Percentiles rank a stretch among this genome's conserved stretches.
These are phyloP conservation scores for Furcasterigmium sp. DNA, from an alignment of 2,329 filamentous ascomycete species.

Conservation along the genomic window DNA sequence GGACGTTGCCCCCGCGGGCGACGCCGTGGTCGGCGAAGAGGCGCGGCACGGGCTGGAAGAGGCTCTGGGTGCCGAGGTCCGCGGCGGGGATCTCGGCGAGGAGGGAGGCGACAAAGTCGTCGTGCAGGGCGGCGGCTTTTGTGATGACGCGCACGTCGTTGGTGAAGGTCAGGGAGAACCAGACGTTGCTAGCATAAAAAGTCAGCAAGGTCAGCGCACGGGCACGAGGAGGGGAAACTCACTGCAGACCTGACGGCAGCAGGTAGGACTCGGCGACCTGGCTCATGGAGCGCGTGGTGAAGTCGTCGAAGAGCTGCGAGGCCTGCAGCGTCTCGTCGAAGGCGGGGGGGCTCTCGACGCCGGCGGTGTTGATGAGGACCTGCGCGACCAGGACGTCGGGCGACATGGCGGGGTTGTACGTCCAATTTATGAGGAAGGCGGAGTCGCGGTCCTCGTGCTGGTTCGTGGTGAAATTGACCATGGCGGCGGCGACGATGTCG, in stretches of 20 bases:
- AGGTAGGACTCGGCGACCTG: constrained; percentile 7
- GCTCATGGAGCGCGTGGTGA: constrained; percentile 5
- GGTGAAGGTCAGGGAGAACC: background rate
- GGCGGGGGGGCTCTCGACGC: background rate
- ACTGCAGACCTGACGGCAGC: constrained; percentile 4
- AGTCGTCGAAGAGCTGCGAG: constrained; percentile 3
- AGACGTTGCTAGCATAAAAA: background rate
- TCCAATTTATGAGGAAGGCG: constrained; percentile 14
- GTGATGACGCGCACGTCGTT: constrained; percentile 9
- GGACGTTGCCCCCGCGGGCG: constrained; percentile 4
- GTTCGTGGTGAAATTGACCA: constrained; percentile 12
- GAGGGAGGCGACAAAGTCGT: constrained; percentile 4
- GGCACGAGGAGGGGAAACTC: constrained; percentile 1
- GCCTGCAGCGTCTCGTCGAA: constrained; percentile 3
- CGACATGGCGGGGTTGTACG: constrained; percentile 10
- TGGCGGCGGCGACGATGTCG: constrained; percentile 5
- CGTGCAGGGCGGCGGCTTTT: constrained; percentile 10
- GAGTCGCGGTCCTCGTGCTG: constrained; percentile 13
- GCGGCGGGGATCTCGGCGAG: constrained; percentile 1
- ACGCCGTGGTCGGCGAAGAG: constrained; percentile 8
- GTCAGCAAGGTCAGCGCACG: background rate
- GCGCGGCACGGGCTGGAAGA: constrained; percentile 9
- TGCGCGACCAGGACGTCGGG: constrained; percentile 13
- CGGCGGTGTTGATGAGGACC: constrained; percentile 9
- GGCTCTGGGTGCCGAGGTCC: constrained; percentile 9